These are phyloP conservation scores for Eucalyptus virginea DNA, from an alignment of 345 rosid genomes.

Conservation along the genomic window DNA sequence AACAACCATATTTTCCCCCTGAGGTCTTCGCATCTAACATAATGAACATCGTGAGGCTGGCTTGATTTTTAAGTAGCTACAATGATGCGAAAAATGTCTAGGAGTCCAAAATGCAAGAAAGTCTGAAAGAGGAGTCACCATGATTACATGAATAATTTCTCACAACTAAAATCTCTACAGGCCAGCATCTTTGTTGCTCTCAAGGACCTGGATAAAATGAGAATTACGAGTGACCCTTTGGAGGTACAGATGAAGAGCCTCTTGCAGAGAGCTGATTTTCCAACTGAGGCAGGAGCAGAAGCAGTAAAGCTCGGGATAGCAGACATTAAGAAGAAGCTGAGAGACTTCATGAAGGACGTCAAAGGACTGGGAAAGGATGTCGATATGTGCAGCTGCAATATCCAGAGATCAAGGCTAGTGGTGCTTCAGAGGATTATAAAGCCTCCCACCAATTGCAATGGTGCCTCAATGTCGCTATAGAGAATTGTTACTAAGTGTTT, in stretches of 20 bases:
- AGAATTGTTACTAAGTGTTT: neutral
- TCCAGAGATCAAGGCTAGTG: neutral
- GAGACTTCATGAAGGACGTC: neutral
- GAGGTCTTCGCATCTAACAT: neutral
- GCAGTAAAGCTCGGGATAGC: neutral
- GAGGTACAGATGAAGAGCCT: neutral
- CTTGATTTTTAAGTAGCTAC: neutral
- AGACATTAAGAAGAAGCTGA: neutral
- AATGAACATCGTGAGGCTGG: neutral
- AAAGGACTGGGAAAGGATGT: neutral
- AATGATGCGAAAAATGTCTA: neutral
- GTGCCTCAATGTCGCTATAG: neutral
- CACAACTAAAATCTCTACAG: neutral
- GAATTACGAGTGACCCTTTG: neutral
- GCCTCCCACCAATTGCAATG: neutral
- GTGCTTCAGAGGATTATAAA: neutral
- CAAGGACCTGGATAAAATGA: neutral
- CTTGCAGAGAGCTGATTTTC: neutral
- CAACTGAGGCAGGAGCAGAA: neutral
- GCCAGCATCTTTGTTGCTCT: neutral
- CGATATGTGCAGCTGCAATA: neutral
- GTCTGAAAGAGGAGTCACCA: neutral
- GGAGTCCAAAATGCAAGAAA: neutral
- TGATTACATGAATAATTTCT: neutral
- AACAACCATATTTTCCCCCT: neutral